These are phyloP conservation scores for Mortierella sp. DNA, from an alignment of 371 early-diverging fungal species.

Conservation along the genomic window DNA sequence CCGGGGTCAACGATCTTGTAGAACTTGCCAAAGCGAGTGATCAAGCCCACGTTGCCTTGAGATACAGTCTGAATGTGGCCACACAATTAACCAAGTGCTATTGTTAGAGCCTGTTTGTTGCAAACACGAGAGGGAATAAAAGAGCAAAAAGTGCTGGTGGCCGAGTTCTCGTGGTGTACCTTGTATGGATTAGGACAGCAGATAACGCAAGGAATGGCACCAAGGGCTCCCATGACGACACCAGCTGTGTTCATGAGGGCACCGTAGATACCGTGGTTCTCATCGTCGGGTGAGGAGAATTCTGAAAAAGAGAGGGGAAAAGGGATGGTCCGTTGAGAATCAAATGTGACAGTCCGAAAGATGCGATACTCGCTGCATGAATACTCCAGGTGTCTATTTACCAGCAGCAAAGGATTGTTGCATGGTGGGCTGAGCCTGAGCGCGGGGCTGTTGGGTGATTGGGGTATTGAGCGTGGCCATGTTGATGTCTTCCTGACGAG, in stretches of 20 bases:
- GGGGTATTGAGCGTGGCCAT: constrained; percentile 24
- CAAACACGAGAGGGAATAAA: background rate
- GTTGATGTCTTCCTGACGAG: constrained; percentile 20
- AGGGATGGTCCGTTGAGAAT: background rate
- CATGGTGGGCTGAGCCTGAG: constrained; percentile 24
- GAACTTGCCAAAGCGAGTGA: constrained; percentile 85
- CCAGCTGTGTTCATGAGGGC: constrained; percentile 40
- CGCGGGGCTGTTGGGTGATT: constrained; percentile 24
- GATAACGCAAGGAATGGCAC: constrained; percentile 65
- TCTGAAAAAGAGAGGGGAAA: background rate
- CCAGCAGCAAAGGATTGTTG: constrained; percentile 39
- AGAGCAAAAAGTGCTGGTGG: background rate
- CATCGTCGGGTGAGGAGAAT: constrained; percentile 46
- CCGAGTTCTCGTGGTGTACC: background rate
- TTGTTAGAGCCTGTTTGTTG: too few relatives aligned
- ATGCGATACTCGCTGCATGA: background rate
- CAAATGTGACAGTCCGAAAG: background rate
- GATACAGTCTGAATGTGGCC: constrained; percentile 24
- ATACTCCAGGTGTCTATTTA: background rate
- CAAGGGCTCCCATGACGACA: constrained; percentile 22
- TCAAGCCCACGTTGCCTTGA: constrained; percentile 77
- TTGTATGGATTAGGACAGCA: constrained; percentile 86
- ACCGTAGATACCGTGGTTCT: constrained; percentile 50
- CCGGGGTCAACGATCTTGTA: constrained; percentile 92
- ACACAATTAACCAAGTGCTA: background rate